phyloP scores from a whole-genome alignment of 2,329 filamentous ascomycete genomes.

The Karstenula rhodostoma region DNA sequence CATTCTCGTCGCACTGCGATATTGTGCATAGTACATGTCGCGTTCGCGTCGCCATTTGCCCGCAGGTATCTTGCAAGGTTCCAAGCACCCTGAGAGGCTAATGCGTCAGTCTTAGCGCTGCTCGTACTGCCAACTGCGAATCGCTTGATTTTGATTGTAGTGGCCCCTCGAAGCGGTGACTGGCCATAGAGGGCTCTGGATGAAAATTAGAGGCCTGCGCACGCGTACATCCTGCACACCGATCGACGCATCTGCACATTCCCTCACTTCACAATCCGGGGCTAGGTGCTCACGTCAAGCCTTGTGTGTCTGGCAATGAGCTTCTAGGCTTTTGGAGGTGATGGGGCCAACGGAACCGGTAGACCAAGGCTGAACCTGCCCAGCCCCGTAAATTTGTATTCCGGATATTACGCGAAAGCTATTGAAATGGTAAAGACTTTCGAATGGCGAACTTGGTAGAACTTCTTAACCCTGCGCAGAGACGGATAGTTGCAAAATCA shows the following conservation, averaged over 20 bases:
- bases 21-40: constrained; percentile 49
- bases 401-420: background rate
- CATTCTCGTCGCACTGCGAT: constrained; percentile 55
- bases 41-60: constrained; percentile 32
- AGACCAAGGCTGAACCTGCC: background rate
- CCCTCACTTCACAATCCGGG: background rate
- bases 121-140: constrained; percentile 16
- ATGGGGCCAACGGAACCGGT: background rate
- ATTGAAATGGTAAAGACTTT: background rate
- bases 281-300: background rate
- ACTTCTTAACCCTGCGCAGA: background rate
- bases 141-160: background rate
- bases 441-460: background rate
- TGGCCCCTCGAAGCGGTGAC: no score
- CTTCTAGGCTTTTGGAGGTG: background rate
- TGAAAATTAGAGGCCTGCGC: background rate
- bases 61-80: constrained; percentile 43
- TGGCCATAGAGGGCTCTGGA: background rate
- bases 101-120: constrained; percentile 38
- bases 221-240: background rate
- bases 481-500: background rate
- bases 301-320: background rate
- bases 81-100: constrained; percentile 45
- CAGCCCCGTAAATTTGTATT: background rate
- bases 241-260: background rate